Base-by-base conservation (phyloP, 1,139 yeast genomes). In the Candida neerlandica region DNA sequence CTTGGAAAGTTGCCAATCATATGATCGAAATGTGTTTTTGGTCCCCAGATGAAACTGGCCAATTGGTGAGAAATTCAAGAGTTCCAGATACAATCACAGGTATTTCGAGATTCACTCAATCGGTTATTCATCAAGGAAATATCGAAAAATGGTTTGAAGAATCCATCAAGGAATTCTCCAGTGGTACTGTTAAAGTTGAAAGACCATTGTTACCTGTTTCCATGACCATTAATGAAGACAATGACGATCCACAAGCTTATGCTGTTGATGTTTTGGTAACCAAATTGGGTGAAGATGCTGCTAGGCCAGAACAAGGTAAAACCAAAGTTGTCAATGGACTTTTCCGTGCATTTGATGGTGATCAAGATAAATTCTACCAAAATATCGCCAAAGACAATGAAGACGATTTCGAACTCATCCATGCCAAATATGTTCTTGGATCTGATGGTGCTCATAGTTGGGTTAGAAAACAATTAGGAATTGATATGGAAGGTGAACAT, bases 391-490 rank as follows among this genome's bases (percentile, higher is more conserved):
- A 48, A 11, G 50, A 48, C 27, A 48, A 47, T 29, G 57, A 53
- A 33, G 35, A 48, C 3, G 55, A 54, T 26, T 51, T 35, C 43
- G 58, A 57, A 38, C 16, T 55, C 15, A 63, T 68, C 43, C 53
- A 61, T 38, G 67, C 71, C 29, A 68, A 69, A 49, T 69, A 67
- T 53, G 66, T 68, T 43, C 47, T 69, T 39, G 73, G 73, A 23
- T 58, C 66, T 38, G 73, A 69, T 52, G 73, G 73, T 43, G 73
- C 73, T 16, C 73, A 67, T 49, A 65, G 70, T 11, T 65, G 69
- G 67, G 70, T 66, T 34, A 55, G 73, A 43, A 63, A 62, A 46
- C 61, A 60, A 44, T 51, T 51, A 19, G 53, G 51, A 14, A 51
- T 51, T 46, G 55, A 51, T 16, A 64, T 68, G 66, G 63, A 61